Evolutionary conservation across 202 grass and related monocot species (phyloP).

Genomic region (Hordeum pubiflorum): DNA sequence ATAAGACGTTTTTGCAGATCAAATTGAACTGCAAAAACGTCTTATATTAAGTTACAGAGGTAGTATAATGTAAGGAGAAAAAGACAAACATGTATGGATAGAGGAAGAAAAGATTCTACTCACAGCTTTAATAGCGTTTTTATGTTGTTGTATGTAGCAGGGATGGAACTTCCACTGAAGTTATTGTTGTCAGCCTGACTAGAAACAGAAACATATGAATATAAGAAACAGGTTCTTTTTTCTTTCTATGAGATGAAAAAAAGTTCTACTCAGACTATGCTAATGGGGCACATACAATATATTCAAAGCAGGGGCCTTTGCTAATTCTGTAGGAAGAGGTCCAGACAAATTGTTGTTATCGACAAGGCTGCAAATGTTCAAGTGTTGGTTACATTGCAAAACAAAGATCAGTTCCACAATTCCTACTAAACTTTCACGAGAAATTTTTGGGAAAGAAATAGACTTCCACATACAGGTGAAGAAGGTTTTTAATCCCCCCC

Average conservation of each 20-base stretch:
- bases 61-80: neutral
- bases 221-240: constrained; percentile 8
- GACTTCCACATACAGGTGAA: constrained; percentile 77
- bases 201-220: constrained; percentile 37
- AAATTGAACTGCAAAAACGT: too few relatives aligned
- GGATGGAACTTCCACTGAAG: constrained; percentile 81
- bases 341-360: constrained; percentile 91
- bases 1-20: too few relatives aligned
- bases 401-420: neutral
- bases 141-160: constrained; percentile 64
- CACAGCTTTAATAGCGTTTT: constrained; percentile 75
- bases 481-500: too few relatives aligned
- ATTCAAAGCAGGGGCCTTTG: constrained; percentile 43
- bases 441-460: constrained; percentile 19
- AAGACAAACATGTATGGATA: neutral
- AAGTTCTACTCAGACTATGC: constrained; percentile 13
- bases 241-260: constrained; percentile 11
- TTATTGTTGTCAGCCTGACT: constrained; percentile 97
- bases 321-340: constrained; percentile 77
- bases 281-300: constrained; percentile 57
- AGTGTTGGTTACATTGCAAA: constrained; percentile 17
- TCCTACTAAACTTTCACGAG: neutral
- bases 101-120: constrained; percentile 30
- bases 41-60: too few relatives aligned
- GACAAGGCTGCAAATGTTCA: constrained; percentile 73